Percentiles rank a stretch among this genome's conserved stretches.
These are phyloP conservation scores for Trichoderma parareesei DNA, from an alignment of 495 filamentous ascomycete genomes.

Conservation along the genomic window DNA sequence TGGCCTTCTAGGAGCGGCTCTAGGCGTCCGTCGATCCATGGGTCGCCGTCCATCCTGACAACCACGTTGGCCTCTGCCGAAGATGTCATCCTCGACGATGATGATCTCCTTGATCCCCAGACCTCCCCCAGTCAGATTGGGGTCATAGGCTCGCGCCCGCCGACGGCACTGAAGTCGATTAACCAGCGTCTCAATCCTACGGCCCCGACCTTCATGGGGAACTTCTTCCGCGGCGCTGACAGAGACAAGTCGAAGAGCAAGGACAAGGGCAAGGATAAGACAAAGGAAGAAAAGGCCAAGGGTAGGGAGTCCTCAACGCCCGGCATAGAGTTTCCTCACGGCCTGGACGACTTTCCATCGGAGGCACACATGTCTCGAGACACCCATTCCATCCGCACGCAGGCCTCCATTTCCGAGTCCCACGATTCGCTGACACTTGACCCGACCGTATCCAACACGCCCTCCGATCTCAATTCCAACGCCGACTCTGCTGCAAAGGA, in stretches of 20 bases:
- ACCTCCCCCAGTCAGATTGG: slow-evolving; percentile 37
- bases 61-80: slow-evolving; percentile 43
- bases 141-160: slow-evolving; percentile 42
- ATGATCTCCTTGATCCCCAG: slow-evolving; percentile 26
- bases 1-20: slow-evolving; percentile 40
- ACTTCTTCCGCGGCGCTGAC: slow-evolving; percentile 37
- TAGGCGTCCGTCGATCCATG: slow-evolving; percentile 39
- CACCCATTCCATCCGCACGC: slow-evolving; percentile 43
- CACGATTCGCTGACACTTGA: slow-evolving; percentile 61
- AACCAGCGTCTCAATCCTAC: slow-evolving; percentile 41
- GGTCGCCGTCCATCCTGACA: slow-evolving; percentile 40
- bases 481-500: slow-evolving; percentile 30
- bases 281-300: slow-evolving; percentile 21
- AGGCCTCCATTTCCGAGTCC: slow-evolving; percentile 59
- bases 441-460: slow-evolving; percentile 55
- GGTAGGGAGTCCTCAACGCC: slow-evolving; percentile 27
- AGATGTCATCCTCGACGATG: slow-evolving; percentile 42
- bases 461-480: slow-evolving; percentile 45
- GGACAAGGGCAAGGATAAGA: slow-evolving; percentile 23
- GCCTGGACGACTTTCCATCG: slow-evolving; percentile 45
- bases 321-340: slow-evolving; percentile 16
- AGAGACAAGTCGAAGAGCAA: slow-evolving; percentile 27
- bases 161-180: slow-evolving; percentile 34
- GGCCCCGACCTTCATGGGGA: slow-evolving; percentile 42
- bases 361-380: slow-evolving; percentile 55